Base-by-base conservation (phyloP, 345 rosid genomes). In the Trapa incisa region DNA sequence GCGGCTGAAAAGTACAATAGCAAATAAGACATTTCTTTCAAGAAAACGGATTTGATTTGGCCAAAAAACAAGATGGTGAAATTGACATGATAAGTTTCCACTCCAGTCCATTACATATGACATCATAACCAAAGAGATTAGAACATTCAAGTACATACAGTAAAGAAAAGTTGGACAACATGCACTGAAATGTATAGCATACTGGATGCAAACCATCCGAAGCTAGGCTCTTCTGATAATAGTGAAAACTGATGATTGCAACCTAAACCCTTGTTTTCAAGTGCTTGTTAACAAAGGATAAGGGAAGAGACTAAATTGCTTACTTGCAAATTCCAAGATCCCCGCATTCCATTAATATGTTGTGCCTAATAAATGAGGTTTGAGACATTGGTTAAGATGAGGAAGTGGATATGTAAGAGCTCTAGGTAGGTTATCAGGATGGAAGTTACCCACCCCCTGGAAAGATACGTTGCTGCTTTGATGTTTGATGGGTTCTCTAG, bases 391-490 rank as follows among this genome's bases (percentile, higher is more conserved):
- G 37, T 58, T 58, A 12, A 32, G 11, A 32, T 9, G 12, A 10
- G 3, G 53, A 17, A 0, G 7, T 5, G 52, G 5, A 41, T 47
- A 39, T 22, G 41, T 56, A 17, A 35, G 53, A 42, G 1, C 35
- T 53, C 41, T 8, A 14, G 15, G 60, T n/a, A 42, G 45, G 13
- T 54, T 2, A 14, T 38, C 29, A 41, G 29, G 66, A 54, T 9
- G 39, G 48, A 71, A 68, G 47, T 70, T 57, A 72, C 66, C 73
- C 86, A 93, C 99, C 97, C 99, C 70, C 75, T 85, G 38, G 96
- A 94, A 70, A 94, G 77, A 79, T 91, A 94, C 72, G 73, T 83
- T 3, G 92, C 88, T 37, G 97, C 95, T 86, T 94, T 94, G 62
- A 91, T 86, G 74, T 87, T 89, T 54, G 88, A 83, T 71, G 89